Percentiles rank a stretch among this genome's conserved stretches.
Conservation (phyloP, 495 filamentous ascomycete species). For the Penicillium atrosanguineum region DNA sequence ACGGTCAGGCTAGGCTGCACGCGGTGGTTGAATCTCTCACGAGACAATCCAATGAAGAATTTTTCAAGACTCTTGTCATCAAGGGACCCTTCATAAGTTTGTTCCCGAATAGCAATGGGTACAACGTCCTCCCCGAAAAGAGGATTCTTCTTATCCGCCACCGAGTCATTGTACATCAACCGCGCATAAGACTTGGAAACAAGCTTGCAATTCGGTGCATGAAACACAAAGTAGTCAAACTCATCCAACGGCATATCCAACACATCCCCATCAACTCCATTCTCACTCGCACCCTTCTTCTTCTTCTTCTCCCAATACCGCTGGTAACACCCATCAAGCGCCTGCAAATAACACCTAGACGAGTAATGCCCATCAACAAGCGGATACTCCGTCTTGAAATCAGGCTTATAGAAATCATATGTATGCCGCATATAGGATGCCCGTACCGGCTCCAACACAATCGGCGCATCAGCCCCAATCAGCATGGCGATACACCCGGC, state of each 20-base stretch:
- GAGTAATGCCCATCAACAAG: constrained; percentile 95
- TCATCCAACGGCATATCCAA: constrained; percentile 70
- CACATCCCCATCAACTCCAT: constrained; percentile 54
- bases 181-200: constrained; percentile 93
- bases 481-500: constrained; percentile 93
- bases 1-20: constrained; percentile 11
- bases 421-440: constrained; percentile 89
- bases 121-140: not conserved
- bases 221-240: constrained; percentile 94
- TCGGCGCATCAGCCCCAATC: constrained; percentile 84
- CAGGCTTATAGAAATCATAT: constrained; percentile 99
- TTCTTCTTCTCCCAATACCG: constrained; percentile 83
- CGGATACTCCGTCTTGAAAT: constrained; percentile 95
- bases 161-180: constrained; percentile 92
- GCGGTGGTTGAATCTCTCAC: not conserved
- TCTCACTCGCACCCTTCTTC: constrained; percentile 54
- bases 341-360: constrained; percentile 87
- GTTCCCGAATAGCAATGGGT: not conserved
- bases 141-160: constrained; percentile 33
- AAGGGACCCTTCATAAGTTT: constrained; percentile 2
- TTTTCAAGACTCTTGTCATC: constrained; percentile 3
- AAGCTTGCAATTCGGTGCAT: constrained; percentile 95
- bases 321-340: constrained; percentile 94
- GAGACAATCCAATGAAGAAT: constrained; percentile 1
- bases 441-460: constrained; percentile 84